Evolutionary conservation across 208 protist species (phyloP), one percentile per base, ranked within the genome.

Genomic region (Leishmania major): DNA sequence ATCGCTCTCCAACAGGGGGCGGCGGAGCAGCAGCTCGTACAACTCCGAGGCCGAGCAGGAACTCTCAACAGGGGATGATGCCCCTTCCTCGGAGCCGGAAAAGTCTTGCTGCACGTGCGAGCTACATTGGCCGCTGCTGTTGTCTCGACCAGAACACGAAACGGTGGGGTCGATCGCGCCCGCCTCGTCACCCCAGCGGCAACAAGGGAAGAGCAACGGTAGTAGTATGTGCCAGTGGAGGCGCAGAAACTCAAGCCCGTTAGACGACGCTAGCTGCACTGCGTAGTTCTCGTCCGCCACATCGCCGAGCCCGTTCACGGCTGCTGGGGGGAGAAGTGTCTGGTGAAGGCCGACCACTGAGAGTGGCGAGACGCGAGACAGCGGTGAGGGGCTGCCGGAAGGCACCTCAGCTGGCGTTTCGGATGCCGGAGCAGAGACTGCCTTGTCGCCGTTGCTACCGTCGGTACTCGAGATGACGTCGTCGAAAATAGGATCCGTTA

Each of bases 311-410:
- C 81, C 79, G 64, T 73, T 84, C 6, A 90, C 77, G 1, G 71
- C 75, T 4, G 87, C 85, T 0, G 92, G 89, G 3, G 93, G 94
- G n/a, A 97, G 84, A 25, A 97, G 87, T 49, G 55, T 84, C 69
- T 92, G 85, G 74, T 97, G 94, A 35, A 97, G 87, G 45, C 79
- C 82, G 62, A 97, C 91, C 6, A 94, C 85, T 77, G 83, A 90
- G 10, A 96, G 43, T 1, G 45, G 35, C 55, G 78, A 10, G 8
- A 43, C 70, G 70, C 45, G 66, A 45, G 22, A 22, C 37, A 55
- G 66, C 1, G 40, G 62, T 2, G 69, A 70, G 28, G 66, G 19
- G 37, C 66, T 72, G 31, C 40, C 66, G 37, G 40, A 49, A 43
- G 19, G 19, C 2, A 49, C 40, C 66, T 47, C 66, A 8, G 40